Base-by-base conservation (phyloP, 805 yeast species). In the Wickerhamiella kurtzmanii region DNA sequence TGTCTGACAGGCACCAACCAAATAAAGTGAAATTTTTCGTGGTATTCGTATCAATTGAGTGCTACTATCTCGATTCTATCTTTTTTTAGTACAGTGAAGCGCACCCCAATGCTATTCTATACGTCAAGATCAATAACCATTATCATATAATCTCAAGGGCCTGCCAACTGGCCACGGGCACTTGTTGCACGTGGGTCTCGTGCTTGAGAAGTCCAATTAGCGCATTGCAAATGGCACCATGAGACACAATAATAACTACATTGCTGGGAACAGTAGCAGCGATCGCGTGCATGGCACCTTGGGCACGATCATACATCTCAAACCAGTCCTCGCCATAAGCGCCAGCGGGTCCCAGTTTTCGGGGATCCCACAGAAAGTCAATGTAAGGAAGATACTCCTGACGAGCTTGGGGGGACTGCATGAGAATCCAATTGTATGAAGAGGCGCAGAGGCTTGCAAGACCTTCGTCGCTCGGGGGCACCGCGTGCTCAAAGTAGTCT, bases 151-250 rank as follows among this genome's bases (percentile, higher is more conserved):
- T 35, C n/a, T 39, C 18, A 16, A 39, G 44, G 3, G 32, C 36
- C 21, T 42, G 42, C 39, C 39, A 46, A 22, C 43, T 37, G 6
- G 58, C 65, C 20, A 61, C 53, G 5, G 57, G 59, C 21, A 64
- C 53, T 22, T 60, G 55, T 22, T 52, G 49, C 41, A 64, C 55
- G 38, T 61, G 51, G 2, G 69, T 67, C 45, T 51, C 54, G 36
- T 56, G 53, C 8, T 55, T 47, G 16, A 64, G 41, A 5, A 53
- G 56, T 9, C 64, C 66, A n/a, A 65, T 54, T 37, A 64, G 49
- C 3, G 69, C 60, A 37, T 65, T 66, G 49, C 67, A 61, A 2
- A 65, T 60, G 4, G 69, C 67, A 2, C 69, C 69, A 45, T 65
- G 69, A 19, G 69, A 61, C 9, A 65, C 68, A 6, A 64, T 45